phyloP scores from a whole-genome alignment of 176 grass and related monocot genomes.

The Carex cristatella region DNA sequence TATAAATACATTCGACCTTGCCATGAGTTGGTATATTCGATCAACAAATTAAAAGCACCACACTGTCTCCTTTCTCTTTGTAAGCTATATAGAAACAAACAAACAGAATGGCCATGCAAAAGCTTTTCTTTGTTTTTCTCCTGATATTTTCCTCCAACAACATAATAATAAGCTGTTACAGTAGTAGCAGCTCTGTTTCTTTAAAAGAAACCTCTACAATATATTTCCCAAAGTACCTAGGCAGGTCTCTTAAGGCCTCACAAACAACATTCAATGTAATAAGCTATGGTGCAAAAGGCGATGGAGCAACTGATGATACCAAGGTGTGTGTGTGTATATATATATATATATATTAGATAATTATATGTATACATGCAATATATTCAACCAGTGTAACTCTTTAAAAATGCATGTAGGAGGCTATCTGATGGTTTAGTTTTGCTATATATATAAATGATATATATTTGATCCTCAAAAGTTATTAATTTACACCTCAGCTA shows the following conservation, averaged over 20 bases:
- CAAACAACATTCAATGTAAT: slow-evolving; percentile 42
- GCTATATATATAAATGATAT: neutral
- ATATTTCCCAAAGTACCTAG: slow-evolving; percentile 12
- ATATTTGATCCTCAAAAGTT: no score
- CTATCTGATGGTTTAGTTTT: neutral
- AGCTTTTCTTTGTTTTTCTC: neutral
- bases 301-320: slow-evolving; percentile 51
- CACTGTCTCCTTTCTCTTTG: neutral
- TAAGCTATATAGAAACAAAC: slow-evolving; percentile 2
- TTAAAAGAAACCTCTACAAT: neutral
- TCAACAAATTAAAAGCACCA: neutral
- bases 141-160: slow-evolving; percentile 12
- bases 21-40: neutral
- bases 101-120: slow-evolving; percentile 25
- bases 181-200: neutral
- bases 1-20: slow-evolving; percentile 18
- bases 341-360: neutral
- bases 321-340: slow-evolving; percentile 1
- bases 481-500: neutral
- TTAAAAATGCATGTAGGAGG: neutral
- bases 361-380: neutral
- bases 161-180: neutral
- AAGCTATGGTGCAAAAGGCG: slow-evolving; percentile 39
- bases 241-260: slow-evolving; percentile 17
- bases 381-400: neutral